Evolutionary conservation across 78 protist genomes (phyloP).

Genomic region (Andalucia godoyi): DNA sequence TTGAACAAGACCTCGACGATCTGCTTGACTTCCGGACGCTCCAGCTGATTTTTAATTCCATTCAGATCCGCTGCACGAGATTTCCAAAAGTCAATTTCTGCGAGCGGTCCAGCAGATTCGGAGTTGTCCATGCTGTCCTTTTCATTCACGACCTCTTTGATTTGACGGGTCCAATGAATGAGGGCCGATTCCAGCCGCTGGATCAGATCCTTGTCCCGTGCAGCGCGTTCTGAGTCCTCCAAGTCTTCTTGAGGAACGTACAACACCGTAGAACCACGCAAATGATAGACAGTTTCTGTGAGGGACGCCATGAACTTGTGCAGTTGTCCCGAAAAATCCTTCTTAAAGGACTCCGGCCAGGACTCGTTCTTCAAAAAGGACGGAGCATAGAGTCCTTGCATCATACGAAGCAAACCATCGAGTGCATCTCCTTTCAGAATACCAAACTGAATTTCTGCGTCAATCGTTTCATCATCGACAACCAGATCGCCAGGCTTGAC

Average conservation of each 20-base stretch:
- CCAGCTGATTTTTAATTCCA: conserved; percentile 46
- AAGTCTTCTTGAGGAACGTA: conserved; percentile 60
- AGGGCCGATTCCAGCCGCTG: conserved; percentile 45
- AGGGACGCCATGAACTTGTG: conserved; percentile 69
- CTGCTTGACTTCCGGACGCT: conserved; percentile 14
- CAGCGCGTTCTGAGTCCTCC: neutral
- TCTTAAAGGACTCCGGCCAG: conserved; percentile 49
- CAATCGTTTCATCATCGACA: neutral
- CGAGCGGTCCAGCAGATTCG: conserved; percentile 51
- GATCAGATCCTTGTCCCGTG: conserved; percentile 46
- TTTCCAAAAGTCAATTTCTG: conserved; percentile 60
- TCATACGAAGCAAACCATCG: conserved; percentile 4
- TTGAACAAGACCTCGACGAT: conserved; percentile 32
- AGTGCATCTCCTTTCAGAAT: neutral
- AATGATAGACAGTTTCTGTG: conserved; percentile 46
- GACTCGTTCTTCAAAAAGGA: neutral
- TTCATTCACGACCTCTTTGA: conserved; percentile 47
- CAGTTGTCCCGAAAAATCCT: conserved; percentile 39
- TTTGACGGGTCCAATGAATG: conserved; percentile 79
- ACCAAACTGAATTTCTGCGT: neutral
- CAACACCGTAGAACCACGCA: conserved; percentile 48
- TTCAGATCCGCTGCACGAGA: conserved; percentile 37
- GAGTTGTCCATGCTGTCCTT: conserved; percentile 1
- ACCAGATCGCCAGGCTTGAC: no score
- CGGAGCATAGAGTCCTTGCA: conserved; percentile 7